These are phyloP conservation scores for Magnusiomyces tetraspermus DNA, from an alignment of 1,139 yeast species.

Conservation along the genomic window DNA sequence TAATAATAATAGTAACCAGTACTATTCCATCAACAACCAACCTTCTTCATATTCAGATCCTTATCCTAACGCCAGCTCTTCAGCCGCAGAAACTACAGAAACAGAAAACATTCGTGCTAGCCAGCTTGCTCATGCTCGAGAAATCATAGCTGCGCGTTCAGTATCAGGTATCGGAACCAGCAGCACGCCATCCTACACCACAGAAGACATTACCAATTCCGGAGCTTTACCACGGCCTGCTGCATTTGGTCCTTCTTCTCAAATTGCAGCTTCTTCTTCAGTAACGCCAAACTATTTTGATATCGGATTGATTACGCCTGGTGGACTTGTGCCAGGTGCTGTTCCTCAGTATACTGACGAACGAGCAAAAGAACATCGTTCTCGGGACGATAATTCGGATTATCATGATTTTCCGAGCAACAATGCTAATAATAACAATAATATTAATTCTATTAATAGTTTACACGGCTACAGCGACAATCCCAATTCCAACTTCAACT, in stretches of 20 bases:
- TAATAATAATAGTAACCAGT: background rate
- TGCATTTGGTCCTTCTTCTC: conserved; percentile 6
- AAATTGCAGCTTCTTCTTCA: conserved; percentile 11
- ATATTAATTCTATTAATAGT: background rate
- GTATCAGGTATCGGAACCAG: background rate
- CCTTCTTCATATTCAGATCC: background rate
- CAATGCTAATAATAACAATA: no score
- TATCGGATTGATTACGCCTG: conserved; percentile 24
- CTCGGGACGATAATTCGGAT: background rate
- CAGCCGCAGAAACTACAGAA: no score
- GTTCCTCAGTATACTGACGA: conserved; percentile 5
- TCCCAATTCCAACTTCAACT: no score
- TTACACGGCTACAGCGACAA: background rate
- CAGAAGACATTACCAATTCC: background rate
- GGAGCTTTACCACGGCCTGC: background rate
- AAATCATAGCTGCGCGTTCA: background rate
- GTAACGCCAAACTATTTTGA: conserved; percentile 20
- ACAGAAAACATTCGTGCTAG: background rate
- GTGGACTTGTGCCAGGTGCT: conserved; percentile 29
- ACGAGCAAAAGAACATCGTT: background rate
- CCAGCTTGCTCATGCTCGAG: background rate
- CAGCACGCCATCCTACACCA: background rate
- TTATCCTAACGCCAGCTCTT: background rate
- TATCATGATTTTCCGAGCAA: no score
- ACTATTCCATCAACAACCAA: background rate